Evolutionary conservation across 306 rosid genomes (phyloP).

Genomic region (Glycine soja): DNA sequence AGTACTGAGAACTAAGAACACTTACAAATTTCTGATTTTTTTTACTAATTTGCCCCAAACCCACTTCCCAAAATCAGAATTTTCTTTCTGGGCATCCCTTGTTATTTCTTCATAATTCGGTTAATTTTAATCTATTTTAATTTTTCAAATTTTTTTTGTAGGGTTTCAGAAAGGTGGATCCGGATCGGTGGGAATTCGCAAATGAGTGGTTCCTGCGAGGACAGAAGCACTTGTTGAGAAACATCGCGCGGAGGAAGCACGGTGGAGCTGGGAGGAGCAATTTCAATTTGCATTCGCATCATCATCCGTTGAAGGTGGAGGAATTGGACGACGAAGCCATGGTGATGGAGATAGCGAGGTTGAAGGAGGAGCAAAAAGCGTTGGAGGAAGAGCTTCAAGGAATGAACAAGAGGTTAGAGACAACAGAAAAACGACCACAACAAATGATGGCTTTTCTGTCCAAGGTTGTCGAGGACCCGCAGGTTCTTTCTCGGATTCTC

Average conservation of each 20-base stretch:
- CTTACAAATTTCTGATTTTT: background rate
- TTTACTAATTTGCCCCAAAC: background rate
- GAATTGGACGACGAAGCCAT: constrained; percentile 65
- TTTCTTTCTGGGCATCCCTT: background rate
- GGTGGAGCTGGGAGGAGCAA: constrained; percentile 28
- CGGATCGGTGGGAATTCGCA: constrained; percentile 96
- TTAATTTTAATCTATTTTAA: background rate
- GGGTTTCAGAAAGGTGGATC: constrained; percentile 88
- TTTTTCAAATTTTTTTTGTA: background rate
- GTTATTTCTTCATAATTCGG: background rate
- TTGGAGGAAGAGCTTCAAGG: constrained; percentile 69
- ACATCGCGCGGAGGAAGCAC: constrained; percentile 68
- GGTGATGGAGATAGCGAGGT: constrained; percentile 67
- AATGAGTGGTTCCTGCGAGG: constrained; percentile 90
- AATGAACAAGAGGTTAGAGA: constrained; percentile 77
- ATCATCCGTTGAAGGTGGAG: constrained; percentile 30
- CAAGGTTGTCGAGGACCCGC: constrained; percentile 80
- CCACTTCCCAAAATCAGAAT: constrained; percentile 18
- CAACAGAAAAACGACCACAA: constrained; percentile 77
- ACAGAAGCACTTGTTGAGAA: constrained; percentile 72
- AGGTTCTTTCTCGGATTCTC: constrained; percentile 63
- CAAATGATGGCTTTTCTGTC: constrained; percentile 85
- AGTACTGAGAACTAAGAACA: background rate
- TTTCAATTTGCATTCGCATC: background rate
- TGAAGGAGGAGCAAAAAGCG: constrained; percentile 75